Evolutionary conservation across 2,329 filamentous ascomycete genomes (phyloP), one percentile per base, ranked within the genome.

Genomic region (Endocalyx cinctus): DNA sequence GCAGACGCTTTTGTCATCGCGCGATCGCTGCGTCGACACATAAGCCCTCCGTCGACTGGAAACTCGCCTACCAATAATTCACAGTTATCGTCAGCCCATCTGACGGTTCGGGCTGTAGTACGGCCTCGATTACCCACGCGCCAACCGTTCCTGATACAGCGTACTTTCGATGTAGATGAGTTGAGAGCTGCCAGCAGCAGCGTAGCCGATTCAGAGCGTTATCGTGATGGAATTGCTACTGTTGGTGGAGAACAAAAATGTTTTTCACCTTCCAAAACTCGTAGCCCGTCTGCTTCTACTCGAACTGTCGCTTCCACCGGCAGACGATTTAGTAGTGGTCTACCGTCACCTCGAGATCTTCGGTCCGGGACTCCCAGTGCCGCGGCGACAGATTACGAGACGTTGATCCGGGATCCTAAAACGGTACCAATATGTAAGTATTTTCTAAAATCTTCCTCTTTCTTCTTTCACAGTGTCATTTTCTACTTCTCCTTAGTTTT

Each of bases 111-210:
- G 12, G 69, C 66, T 3, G 55, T 63, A 11, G 59, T 75, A 7
- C 45, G 60, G 5, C 69, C 71, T 12, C 56, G 54, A 22, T 48
- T 52, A 13, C 51, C 58, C 5, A 60, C 64, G 3, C 57, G 63
- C 13, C 62, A 63, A 29, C 59, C 71, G 1, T 67, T 75, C 41
- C 44, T 69, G 1, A 58, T 79, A 13, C 62, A 66, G 42, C 63
- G 72, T 18, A 64, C 61, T 13, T 72, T 79, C 38, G 62, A 76
- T 38, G 52, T 76, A 11, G 58, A 66, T 17, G 58, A 66, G 39
- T 52, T 77, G 8, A 60, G 66, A 28, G 8, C 20, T n/a, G 20
- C 58, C 63, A 7, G 69, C 66, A 1, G 56, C 74, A n/a, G 63
- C 64, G 2, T 55, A 63, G 4, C 53, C 56, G 7, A 38, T 47